Conservation (phyloP, 2,329 filamentous ascomycete species). For the Coniosporium tulheliwenetii region DNA sequence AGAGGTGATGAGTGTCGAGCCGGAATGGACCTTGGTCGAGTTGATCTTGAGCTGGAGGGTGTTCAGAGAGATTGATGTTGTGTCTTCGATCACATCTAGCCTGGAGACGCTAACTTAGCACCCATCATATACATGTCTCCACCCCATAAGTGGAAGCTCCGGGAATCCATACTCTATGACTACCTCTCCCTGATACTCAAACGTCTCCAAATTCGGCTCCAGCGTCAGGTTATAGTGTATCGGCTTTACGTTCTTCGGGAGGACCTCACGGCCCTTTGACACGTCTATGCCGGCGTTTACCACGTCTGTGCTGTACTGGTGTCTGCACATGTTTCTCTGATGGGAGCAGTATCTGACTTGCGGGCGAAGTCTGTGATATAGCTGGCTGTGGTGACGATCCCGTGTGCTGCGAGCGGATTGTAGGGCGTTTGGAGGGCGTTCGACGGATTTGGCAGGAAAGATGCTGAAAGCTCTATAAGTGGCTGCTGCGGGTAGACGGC, state of each 20-base stretch:
- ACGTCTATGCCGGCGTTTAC: conserved; percentile 43
- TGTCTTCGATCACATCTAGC: conserved; percentile 72
- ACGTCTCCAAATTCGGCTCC: conserved; percentile 78
- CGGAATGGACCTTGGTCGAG: conserved; percentile 50
- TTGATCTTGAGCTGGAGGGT: conserved; percentile 75
- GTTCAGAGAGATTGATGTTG: conserved; percentile 74
- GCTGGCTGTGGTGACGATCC: background rate
- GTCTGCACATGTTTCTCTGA: conserved; percentile 59
- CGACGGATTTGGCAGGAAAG: background rate
- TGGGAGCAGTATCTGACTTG: conserved; percentile 52
- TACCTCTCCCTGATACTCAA: conserved; percentile 74
- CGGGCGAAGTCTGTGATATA: conserved; percentile 4
- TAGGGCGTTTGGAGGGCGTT: background rate
- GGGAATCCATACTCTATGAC: conserved; percentile 50
- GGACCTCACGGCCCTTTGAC: conserved; percentile 58
- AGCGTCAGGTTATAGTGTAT: conserved; percentile 80
- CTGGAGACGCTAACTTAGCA: conserved; percentile 15
- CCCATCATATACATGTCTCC: background rate
- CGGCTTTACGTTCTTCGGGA: conserved; percentile 87
- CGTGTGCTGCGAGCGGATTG: background rate
- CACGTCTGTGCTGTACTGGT: conserved; percentile 38
- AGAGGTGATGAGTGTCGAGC: conserved; percentile 41
- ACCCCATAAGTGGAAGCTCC: background rate
- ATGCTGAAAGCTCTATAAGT: background rate
- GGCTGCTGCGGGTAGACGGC: background rate